These are phyloP conservation scores for Rhizopus arrhizus DNA, from an alignment of 371 early-diverging fungal genomes.

Conservation along the genomic window DNA sequence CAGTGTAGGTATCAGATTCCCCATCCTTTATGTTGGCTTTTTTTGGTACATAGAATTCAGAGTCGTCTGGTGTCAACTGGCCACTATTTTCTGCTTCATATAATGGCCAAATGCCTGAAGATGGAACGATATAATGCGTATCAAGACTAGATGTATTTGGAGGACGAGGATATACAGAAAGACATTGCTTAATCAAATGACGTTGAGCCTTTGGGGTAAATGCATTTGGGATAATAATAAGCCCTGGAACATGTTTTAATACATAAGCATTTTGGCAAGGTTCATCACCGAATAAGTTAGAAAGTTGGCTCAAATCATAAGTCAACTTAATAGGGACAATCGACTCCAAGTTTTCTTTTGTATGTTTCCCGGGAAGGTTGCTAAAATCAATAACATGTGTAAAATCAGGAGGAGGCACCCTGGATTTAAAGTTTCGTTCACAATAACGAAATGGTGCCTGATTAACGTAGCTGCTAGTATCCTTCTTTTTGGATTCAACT, in stretches of 20 bases:
- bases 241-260: slow-evolving; percentile 28
- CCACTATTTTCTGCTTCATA: slow-evolving; percentile 44
- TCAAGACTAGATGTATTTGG: slow-evolving; percentile 86
- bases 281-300: slow-evolving; percentile 24
- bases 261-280: slow-evolving; percentile 20
- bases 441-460: slow-evolving; percentile 78
- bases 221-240: slow-evolving; percentile 74
- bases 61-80: slow-evolving; percentile 21
- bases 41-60: slow-evolving; percentile 27
- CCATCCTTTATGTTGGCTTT: slow-evolving; percentile 16
- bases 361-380: slow-evolving; percentile 23
- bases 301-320: slow-evolving; percentile 20
- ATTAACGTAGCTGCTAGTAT: slow-evolving; percentile 43
- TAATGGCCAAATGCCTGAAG: slow-evolving; percentile 66
- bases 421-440: slow-evolving; percentile 73
- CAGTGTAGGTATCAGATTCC: slow-evolving; percentile 2
- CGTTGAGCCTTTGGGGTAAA: slow-evolving; percentile 71
- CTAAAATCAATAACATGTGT: slow-evolving; percentile 60
- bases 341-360: slow-evolving; percentile 24
- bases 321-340: slow-evolving; percentile 35
- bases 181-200: slow-evolving; percentile 61
- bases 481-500: slow-evolving; percentile 29
- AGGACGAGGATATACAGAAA: slow-evolving; percentile 64
- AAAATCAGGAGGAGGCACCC: slow-evolving; percentile 59
- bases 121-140: slow-evolving; percentile 78